A percentile compares a stretch with the other conserved stretches of the same genome.
These are phyloP conservation scores for Aspergillus arachidicola DNA, from an alignment of 2,329 filamentous ascomycete genomes.

Conservation along the genomic window DNA sequence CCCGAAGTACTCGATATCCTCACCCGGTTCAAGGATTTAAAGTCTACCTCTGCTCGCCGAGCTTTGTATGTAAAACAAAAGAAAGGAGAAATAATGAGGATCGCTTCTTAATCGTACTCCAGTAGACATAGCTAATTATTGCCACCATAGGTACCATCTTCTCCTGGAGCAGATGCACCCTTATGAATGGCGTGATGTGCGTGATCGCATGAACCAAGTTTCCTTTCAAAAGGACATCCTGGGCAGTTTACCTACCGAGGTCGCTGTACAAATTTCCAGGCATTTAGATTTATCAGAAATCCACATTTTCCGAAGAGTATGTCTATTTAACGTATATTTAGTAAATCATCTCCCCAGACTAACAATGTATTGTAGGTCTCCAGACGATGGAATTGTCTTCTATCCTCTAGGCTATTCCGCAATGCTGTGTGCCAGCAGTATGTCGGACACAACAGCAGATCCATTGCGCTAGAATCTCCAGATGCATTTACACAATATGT, in stretches of 20 bases:
- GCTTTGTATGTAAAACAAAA: conserved; percentile 7
- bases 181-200: conserved; percentile 37
- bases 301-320: conserved; percentile 33
- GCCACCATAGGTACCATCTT: conserved; percentile 26
- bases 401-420: conserved; percentile 30
- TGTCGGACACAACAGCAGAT: conserved; percentile 6
- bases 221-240: conserved; percentile 39
- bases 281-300: conserved; percentile 32
- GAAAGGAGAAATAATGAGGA: background rate
- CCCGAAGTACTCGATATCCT: conserved; percentile 5
- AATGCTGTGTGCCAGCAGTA: conserved; percentile 20
- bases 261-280: conserved; percentile 30
- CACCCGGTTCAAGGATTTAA: conserved; percentile 6
- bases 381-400: conserved; percentile 32
- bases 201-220: conserved; percentile 20
- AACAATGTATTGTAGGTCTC: conserved; percentile 31
- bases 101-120: background rate
- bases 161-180: conserved; percentile 30
- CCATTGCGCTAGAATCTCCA: conserved; percentile 1
- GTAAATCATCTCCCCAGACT: background rate
- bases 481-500: conserved; percentile 20
- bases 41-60: conserved; percentile 6
- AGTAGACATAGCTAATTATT: background rate
- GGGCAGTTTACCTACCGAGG: conserved; percentile 34
- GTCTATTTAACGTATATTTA: background rate